Evolutionary conservation across 345 rosid species (phyloP).

Genomic region (Passiflora organensis): DNA sequence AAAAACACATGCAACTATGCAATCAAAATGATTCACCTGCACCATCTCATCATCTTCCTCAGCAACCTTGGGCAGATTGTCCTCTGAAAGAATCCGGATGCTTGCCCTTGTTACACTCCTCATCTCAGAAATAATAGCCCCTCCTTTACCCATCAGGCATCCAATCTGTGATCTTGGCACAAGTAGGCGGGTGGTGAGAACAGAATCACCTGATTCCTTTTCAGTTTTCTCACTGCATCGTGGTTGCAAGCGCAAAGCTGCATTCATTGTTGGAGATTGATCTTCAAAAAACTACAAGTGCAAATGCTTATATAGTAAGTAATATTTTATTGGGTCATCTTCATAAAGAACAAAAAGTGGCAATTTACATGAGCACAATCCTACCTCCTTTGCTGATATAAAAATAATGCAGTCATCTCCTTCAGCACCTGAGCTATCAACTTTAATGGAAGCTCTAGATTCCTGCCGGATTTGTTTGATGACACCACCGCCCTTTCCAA

Average conservation of each 20-base stretch:
- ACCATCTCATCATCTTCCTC: slow-evolving; percentile 34
- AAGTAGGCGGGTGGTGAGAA: slow-evolving; percentile 30
- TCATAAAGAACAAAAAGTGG: background rate
- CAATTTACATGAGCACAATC: background rate
- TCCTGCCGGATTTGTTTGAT: slow-evolving; percentile 34
- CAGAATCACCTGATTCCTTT: slow-evolving; percentile 31
- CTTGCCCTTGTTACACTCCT: slow-evolving; percentile 29
- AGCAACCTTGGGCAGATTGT: slow-evolving; percentile 30
- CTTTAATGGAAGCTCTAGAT: slow-evolving; percentile 31
- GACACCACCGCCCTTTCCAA: slow-evolving; percentile 29
- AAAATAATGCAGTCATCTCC: slow-evolving; percentile 34
- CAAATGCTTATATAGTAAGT: background rate
- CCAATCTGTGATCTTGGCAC: slow-evolving; percentile 33
- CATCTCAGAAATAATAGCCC: slow-evolving; percentile 35
- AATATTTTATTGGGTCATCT: background rate
- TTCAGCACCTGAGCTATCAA: slow-evolving; percentile 32
- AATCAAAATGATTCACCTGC: slow-evolving; percentile 19
- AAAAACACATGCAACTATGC: background rate
- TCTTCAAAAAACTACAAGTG: slow-evolving; percentile 20
- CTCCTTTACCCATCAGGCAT: slow-evolving; percentile 37
- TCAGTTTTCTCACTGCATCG: slow-evolving; percentile 35
- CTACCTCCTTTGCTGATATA: slow-evolving; percentile 33
- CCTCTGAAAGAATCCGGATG: slow-evolving; percentile 26
- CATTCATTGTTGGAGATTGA: slow-evolving; percentile 28
- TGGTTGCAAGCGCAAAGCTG: slow-evolving; percentile 31